Conservation (phyloP, 768 basidiomycete species). For the Pisolithus marmoratus region DNA sequence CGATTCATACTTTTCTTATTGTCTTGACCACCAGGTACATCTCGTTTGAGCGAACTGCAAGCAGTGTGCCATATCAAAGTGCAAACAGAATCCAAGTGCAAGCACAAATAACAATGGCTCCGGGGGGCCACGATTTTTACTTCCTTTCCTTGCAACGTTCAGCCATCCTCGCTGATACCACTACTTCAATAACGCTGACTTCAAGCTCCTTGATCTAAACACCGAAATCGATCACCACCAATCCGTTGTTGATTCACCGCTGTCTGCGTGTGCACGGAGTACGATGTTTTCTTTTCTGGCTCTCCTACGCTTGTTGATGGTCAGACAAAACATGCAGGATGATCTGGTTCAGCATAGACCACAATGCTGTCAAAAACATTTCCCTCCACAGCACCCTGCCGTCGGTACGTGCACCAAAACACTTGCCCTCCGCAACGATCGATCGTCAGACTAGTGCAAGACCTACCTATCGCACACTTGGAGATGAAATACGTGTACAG, state of each 20-base stretch:
- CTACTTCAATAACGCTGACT: constrained; percentile 51
- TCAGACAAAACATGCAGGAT: too few species aligned
- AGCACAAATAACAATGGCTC: too few species aligned
- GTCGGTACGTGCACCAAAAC: constrained; percentile 41
- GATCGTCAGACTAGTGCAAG: constrained; percentile 66
- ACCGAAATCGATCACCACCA: constrained; percentile 81
- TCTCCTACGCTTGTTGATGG: too few species aligned
- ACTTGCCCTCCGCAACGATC: too few species aligned
- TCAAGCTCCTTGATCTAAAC: constrained; percentile 86
- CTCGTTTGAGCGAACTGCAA: too few species aligned
- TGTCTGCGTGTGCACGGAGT: constrained; percentile 78
- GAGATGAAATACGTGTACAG: too few species aligned
- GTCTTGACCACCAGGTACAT: too few species aligned
- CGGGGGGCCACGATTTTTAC: too few species aligned
- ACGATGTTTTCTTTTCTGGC: constrained; percentile 12
- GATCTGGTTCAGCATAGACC: constrained; percentile 35
- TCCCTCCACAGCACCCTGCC: constrained; percentile 50
- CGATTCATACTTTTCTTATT: too few species aligned
- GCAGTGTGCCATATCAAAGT: too few species aligned
- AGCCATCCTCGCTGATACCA: constrained; percentile 11
- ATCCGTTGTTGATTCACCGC: constrained; percentile 42
- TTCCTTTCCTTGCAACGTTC: too few species aligned
- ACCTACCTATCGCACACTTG: constrained; percentile 86
- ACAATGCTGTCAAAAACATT: constrained; percentile 45
- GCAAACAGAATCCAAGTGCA: too few species aligned